These are phyloP conservation scores for Dothistroma pini DNA, from an alignment of 2,329 filamentous ascomycete genomes.

Conservation along the genomic window DNA sequence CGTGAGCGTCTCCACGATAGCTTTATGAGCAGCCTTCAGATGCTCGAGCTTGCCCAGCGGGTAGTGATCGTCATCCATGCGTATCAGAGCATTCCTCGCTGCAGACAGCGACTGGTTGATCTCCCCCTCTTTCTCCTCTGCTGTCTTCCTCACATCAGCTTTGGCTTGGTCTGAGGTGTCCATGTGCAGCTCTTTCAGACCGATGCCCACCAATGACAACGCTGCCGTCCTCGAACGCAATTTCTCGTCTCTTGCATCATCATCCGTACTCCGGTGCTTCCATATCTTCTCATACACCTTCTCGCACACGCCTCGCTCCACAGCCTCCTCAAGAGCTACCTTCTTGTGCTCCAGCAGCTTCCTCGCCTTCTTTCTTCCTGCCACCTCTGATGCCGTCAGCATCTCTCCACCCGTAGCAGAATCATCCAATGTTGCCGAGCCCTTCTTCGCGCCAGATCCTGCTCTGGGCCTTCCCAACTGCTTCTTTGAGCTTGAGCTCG, in stretches of 20 bases:
- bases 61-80: constrained; percentile 83
- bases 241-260: constrained; percentile 93
- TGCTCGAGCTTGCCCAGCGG: constrained; percentile 88
- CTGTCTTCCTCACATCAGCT: constrained; percentile 55
- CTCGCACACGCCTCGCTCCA: constrained; percentile 64
- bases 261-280: constrained; percentile 84
- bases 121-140: constrained; percentile 54
- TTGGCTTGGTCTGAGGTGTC: constrained; percentile 58
- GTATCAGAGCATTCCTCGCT: constrained; percentile 64
- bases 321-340: constrained; percentile 77
- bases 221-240: constrained; percentile 91
- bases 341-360: constrained; percentile 75
- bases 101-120: constrained; percentile 69
- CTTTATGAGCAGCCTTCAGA: constrained; percentile 84
- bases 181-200: constrained; percentile 76
- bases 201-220: constrained; percentile 85
- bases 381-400: constrained; percentile 82
- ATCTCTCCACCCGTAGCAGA: constrained; percentile 56
- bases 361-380: constrained; percentile 72
- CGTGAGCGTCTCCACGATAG: constrained; percentile 82
- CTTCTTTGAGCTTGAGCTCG: constrained; percentile 56
- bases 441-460: constrained; percentile 38
- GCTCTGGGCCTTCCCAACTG: constrained; percentile 39
- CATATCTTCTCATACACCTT: constrained; percentile 75
- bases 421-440: constrained; percentile 21